These are phyloP conservation scores for Phoma sp. DNA, from an alignment of 2,329 filamentous ascomycete genomes.

Conservation along the genomic window DNA sequence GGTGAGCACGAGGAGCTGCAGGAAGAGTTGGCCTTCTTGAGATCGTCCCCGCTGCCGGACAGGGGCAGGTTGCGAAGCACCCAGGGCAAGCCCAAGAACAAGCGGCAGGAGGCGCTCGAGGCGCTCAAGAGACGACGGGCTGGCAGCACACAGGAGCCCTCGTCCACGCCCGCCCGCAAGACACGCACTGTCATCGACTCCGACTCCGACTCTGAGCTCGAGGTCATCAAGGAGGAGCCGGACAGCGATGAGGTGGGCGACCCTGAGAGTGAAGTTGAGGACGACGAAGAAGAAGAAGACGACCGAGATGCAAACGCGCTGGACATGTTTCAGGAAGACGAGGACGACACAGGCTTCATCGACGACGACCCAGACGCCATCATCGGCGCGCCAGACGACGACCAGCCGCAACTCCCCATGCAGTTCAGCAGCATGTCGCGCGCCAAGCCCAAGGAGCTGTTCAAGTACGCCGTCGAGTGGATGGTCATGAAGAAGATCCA, in stretches of 20 bases:
- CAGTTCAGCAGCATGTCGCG: conserved; percentile 71
- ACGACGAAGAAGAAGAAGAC: conserved; percentile 34
- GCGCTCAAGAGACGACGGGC: conserved; percentile 51
- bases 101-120: conserved; percentile 53
- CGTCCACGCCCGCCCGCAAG: conserved; percentile 34
- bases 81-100: conserved; percentile 38
- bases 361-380: conserved; percentile 64
- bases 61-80: conserved; percentile 34
- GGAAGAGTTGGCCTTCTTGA: conserved; percentile 55
- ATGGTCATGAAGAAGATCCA: conserved; percentile 81
- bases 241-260: conserved; percentile 26
- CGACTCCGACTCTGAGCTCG: conserved; percentile 36
- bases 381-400: conserved; percentile 57
- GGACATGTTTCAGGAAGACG: conserved; percentile 59
- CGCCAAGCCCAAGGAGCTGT: conserved; percentile 73
- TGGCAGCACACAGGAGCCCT: conserved; percentile 33
- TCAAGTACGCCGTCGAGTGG: conserved; percentile 78
- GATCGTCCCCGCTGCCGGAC: conserved; percentile 41
- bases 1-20: conserved; percentile 50
- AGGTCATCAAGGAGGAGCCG: conserved; percentile 43
- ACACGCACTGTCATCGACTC: conserved; percentile 30
- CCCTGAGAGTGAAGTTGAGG: conserved; percentile 29
- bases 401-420: conserved; percentile 66
- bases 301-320: conserved; percentile 40
- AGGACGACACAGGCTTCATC: conserved; percentile 70